Conservation (phyloP, 2,329 filamentous ascomycete species). For the Bimuria novae-zelandiae region DNA sequence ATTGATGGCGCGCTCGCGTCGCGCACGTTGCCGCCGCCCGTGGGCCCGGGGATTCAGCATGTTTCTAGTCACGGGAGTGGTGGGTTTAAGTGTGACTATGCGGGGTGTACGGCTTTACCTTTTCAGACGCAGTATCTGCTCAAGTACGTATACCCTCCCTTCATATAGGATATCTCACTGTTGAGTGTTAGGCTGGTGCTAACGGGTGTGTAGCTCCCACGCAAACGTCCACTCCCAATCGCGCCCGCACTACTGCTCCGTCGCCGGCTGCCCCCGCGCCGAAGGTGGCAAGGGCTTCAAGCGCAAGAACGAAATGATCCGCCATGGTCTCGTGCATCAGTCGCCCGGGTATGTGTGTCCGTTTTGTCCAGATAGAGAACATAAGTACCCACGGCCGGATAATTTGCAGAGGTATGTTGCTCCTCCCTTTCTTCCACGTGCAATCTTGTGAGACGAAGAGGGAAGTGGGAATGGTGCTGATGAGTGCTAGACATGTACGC, state of each 20-base stretch:
- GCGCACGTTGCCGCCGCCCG: conserved; percentile 39
- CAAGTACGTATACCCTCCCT: conserved; percentile 58
- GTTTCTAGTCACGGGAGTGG: conserved; percentile 34
- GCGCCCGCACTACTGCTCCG: conserved; percentile 67
- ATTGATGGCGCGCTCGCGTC: conserved; percentile 36
- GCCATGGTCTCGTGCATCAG: conserved; percentile 86
- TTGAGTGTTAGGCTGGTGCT: not conserved
- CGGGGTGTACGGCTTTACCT: conserved; percentile 70
- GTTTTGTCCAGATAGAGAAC: conserved; percentile 91
- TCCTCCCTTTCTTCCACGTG: not conserved
- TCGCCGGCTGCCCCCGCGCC: conserved; percentile 61
- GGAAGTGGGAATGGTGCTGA: not conserved
- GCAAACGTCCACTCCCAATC: conserved; percentile 68
- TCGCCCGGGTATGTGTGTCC: conserved; percentile 96
- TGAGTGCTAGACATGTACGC: conserved; percentile 75
- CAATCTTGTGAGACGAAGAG: too few relatives aligned
- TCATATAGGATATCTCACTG: not conserved
- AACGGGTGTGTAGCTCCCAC: conserved; percentile 61
- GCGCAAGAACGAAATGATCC: conserved; percentile 71
- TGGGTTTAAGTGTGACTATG: conserved; percentile 59
- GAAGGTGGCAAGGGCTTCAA: conserved; percentile 70
- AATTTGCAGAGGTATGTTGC: conserved; percentile 82
- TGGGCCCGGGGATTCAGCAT: conserved; percentile 35
- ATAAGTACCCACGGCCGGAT: conserved; percentile 92
- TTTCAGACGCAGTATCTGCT: conserved; percentile 80